A percentile compares a stretch with the other conserved stretches of the same genome.
Evolutionary conservation across 2,329 filamentous ascomycete species (phyloP).

Genomic region (Xylaria sp.): DNA sequence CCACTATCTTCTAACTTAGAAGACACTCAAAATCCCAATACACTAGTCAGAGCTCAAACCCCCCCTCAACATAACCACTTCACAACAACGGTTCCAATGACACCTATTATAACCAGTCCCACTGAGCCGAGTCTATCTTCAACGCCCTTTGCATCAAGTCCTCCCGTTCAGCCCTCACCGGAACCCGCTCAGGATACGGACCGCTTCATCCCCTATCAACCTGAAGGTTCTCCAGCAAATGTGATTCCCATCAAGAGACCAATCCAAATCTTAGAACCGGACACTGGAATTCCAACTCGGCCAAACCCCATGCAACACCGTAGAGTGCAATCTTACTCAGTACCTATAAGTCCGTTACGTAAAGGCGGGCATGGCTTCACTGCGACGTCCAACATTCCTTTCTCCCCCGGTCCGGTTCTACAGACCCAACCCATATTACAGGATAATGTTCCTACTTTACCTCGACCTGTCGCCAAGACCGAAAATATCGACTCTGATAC

Average conservation of each 20-base stretch:
- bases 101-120: conserved; percentile 38
- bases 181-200: conserved; percentile 46
- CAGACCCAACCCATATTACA: conserved; percentile 26
- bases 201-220: conserved; percentile 65
- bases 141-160: conserved; percentile 44
- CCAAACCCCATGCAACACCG: conserved; percentile 22
- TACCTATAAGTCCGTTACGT: conserved; percentile 38
- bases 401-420: conserved; percentile 36
- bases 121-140: conserved; percentile 33
- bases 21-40: background rate
- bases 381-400: conserved; percentile 44
- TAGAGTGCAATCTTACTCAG: conserved; percentile 31
- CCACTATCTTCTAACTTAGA: background rate
- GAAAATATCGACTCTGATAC: conserved; percentile 18
- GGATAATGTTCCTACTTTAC: conserved; percentile 29
- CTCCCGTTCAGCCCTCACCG: conserved; percentile 41
- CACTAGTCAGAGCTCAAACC: background rate
- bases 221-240: conserved; percentile 60
- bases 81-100: conserved; percentile 25
- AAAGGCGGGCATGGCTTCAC: conserved; percentile 42
- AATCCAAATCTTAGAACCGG: conserved; percentile 43
- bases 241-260: conserved; percentile 47
- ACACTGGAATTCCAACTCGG: conserved; percentile 35
- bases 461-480: conserved; percentile 24
- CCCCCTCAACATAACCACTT: background rate